phyloP scores from a whole-genome alignment of 305 asterid species.

The Fraxinus nigra region DNA sequence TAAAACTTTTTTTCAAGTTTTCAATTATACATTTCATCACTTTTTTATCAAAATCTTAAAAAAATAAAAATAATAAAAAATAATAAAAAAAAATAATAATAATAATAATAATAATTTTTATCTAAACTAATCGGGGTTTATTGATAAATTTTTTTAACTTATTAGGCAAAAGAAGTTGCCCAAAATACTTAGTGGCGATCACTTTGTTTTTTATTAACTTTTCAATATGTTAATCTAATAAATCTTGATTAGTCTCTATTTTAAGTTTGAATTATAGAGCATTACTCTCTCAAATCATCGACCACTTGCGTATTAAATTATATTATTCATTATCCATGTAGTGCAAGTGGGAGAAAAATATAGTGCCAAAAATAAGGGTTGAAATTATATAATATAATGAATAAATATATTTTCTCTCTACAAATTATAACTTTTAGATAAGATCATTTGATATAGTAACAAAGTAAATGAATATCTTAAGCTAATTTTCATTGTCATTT shows the following conservation, averaged over 20 bases:
- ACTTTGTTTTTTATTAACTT: not conserved
- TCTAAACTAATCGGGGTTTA: not conserved
- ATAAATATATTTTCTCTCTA: not conserved
- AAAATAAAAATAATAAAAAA: too few species aligned
- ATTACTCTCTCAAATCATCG: not conserved
- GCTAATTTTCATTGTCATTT: not conserved
- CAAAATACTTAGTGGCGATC: not conserved
- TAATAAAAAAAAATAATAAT: too few species aligned
- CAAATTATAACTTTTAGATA: not conserved
- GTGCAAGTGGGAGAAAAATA: not conserved
- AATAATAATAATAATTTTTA: too few species aligned
- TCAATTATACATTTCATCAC: too few species aligned
- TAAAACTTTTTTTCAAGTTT: not conserved
- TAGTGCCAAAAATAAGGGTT: not conserved
- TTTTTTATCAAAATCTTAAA: too few species aligned
- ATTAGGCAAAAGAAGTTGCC: not conserved
- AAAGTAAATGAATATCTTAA: not conserved
- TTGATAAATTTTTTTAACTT: not conserved
- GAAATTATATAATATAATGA: not conserved
- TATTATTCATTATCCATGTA: not conserved
- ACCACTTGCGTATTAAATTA: not conserved
- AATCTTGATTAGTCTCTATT: not conserved
- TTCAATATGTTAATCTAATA: not conserved
- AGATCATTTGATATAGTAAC: not conserved
- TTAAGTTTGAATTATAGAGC: not conserved